Percentiles rank a stretch among this genome's conserved stretches.
These are phyloP conservation scores for Crataegus laevigata DNA, from an alignment of 306 rosid species.

Conservation along the genomic window DNA sequence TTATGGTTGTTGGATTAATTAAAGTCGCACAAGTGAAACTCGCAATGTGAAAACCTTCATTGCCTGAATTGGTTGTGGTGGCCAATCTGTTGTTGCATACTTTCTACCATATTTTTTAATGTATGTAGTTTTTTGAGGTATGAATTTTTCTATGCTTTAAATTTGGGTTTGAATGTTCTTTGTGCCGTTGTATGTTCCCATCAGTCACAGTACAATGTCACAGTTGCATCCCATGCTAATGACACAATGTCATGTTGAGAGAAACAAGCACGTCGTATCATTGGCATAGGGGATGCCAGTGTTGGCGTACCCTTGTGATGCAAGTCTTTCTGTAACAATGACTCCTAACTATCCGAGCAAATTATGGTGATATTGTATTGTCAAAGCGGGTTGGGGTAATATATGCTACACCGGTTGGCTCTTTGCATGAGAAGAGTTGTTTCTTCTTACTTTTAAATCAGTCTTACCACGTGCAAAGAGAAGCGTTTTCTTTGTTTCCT, in stretches of 20 bases:
- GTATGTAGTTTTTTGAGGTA: neutral
- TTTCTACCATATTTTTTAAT: conserved; percentile 15
- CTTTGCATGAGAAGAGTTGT: no score
- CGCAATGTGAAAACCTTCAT: conserved; percentile 27
- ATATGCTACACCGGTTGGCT: no score
- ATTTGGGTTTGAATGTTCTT: neutral
- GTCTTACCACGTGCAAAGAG: no score
- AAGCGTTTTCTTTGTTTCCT: no score
- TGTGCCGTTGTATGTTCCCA: neutral
- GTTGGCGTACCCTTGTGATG: neutral
- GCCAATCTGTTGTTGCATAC: conserved; percentile 10
- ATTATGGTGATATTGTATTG: no score
- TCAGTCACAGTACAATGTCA: neutral
- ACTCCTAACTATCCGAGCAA: no score
- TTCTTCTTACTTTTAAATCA: neutral
- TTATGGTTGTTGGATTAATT: conserved; percentile 20
- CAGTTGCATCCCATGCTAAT: neutral
- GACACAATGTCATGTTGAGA: neutral
- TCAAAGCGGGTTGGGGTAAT: no score
- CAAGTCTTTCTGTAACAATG: neutral
- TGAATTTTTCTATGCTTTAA: neutral
- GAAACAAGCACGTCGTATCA: neutral
- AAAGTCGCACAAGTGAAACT: conserved; percentile 13
- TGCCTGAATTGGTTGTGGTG: conserved; percentile 21
- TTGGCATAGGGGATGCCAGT: neutral